Evolutionary conservation across 1,284 basidiomycete species (phyloP), one percentile per base, ranked within the genome.

Genomic region (Takashimella tepidaria): DNA sequence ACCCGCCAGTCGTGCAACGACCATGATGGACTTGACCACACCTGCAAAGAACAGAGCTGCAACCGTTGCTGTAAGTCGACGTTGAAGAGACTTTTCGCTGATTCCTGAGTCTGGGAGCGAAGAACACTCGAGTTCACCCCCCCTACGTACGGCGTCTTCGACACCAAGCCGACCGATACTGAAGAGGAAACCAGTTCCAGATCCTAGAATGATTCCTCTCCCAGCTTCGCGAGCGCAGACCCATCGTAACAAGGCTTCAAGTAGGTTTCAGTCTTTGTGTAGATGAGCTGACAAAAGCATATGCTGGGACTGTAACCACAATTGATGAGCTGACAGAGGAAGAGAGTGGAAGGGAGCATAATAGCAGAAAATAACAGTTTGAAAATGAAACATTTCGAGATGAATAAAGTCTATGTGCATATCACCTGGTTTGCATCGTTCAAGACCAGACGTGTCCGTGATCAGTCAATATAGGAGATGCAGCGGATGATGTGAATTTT

Each of bases 251-350:
- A 47, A 56, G 42, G 54, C 54, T 13, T 64, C 62, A 4, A 62
- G 62, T 61, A 41, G 56, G 60, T 54, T 16, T 37, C 42, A 52
- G 16, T 46, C 41, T 5, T 3, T 26, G 13, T n/a, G 19, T 6
- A 31, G 10, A n/a, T 25, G 24, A 27, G 47, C 10, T 19, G 20
- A 22, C 11, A 26, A 25, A 27, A 69, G 67, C 63, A 3, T 68
- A 70, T 43, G 68, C 68, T 0, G 55, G 60, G 10, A 66, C 66
- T 6, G 64, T 68, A 23, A 50, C 60, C n/a, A 68, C 68, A 3
- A 70, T 70, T 12, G 68, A 70, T 20, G 68, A 70, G 31, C 59
- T 70, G 22, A 70, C 68, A 2, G 68, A 70, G 53, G 65, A 68
- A 42, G 68, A 69, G 50, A 65, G 64, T 45, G 61, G 59, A 2